Evolutionary conservation across 805 yeast genomes (phyloP).

Genomic region (Blastobotrys chiropterorum): DNA sequence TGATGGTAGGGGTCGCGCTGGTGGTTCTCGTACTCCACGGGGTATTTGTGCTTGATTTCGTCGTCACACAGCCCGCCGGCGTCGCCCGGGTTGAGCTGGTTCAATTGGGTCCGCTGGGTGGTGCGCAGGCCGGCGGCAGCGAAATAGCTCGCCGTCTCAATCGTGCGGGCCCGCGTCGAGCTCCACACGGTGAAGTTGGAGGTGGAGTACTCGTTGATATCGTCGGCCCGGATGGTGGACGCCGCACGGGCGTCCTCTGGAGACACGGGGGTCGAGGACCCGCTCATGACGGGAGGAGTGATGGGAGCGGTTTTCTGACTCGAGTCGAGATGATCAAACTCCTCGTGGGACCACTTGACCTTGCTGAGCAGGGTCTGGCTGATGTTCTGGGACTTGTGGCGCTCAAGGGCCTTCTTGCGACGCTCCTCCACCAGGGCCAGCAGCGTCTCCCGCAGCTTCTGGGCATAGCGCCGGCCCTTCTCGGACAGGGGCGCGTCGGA

Average conservation of each 20-base stretch:
- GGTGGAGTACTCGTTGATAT: constrained; percentile 49
- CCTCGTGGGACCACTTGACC: background rate
- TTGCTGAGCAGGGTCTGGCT: constrained; percentile 2
- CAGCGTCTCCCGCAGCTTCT: constrained; percentile 54
- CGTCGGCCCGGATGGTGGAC: constrained; percentile 22
- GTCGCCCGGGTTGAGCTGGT: constrained; percentile 85
- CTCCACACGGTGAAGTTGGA: constrained; percentile 87
- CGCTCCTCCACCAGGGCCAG: constrained; percentile 29
- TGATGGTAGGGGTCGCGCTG: constrained; percentile 83
- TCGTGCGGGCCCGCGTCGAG: constrained; percentile 79
- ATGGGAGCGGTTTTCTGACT: background rate
- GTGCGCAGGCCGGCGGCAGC: constrained; percentile 52
- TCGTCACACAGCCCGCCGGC: constrained; percentile 62
- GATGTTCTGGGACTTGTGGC: constrained; percentile 1
- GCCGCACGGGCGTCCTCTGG: constrained; percentile 21
- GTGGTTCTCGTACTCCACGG: constrained; percentile 63
- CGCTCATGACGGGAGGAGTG: constrained; percentile 26
- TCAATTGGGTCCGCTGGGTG: constrained; percentile 72
- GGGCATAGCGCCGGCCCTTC: constrained; percentile 52
- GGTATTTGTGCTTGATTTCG: constrained; percentile 54
- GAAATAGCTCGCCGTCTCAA: constrained; percentile 70
- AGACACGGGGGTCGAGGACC: constrained; percentile 21
- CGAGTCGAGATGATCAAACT: background rate
- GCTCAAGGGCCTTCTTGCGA: constrained; percentile 2
- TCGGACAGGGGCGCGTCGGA: constrained; percentile 70